Evolutionary conservation across 2,329 filamentous ascomycete genomes (phyloP).

Genomic region (Fulvia fulva): DNA sequence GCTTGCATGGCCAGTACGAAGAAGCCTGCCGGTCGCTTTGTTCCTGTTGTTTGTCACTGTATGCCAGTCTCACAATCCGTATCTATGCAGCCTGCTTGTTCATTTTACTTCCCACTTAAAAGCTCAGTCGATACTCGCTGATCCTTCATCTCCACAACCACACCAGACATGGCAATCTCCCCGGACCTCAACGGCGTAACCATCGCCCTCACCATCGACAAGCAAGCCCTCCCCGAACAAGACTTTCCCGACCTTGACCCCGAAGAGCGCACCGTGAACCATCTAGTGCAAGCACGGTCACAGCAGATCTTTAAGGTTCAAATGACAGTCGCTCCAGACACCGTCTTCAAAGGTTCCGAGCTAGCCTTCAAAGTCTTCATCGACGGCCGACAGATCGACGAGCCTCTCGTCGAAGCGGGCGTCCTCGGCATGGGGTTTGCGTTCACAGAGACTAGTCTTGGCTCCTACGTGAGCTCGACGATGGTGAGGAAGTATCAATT

Average conservation of each 20-base stretch:
- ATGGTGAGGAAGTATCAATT: constrained; percentile 12
- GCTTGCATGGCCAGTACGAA: too few species aligned
- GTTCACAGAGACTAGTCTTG: constrained; percentile 5
- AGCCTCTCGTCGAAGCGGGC: constrained; percentile 1
- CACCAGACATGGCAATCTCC: constrained; percentile 5
- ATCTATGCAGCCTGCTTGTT: too few species aligned
- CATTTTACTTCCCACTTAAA: too few species aligned
- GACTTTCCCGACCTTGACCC: constrained; percentile 6
- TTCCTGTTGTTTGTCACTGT: too few species aligned
- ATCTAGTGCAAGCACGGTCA: constrained; percentile 11
- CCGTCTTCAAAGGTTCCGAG: constrained; percentile 1
- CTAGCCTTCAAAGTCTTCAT: constrained; percentile 11
- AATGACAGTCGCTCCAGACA: background rate
- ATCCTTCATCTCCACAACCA: background rate
- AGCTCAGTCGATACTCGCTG: too few species aligned
- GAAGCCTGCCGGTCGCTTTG: too few species aligned
- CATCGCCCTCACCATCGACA: constrained; percentile 5
- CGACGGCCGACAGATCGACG: constrained; percentile 13
- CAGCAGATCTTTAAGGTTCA: constrained; percentile 13
- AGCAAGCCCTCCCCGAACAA: constrained; percentile 9
- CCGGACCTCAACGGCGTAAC: constrained; percentile 5
- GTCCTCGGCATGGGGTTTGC: background rate
- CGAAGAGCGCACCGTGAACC: constrained; percentile 5
- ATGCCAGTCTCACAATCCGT: too few species aligned
- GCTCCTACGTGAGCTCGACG: constrained; percentile 3